A percentile compares a stretch with the other conserved stretches of the same genome.
phyloP scores from a whole-genome alignment of 2,329 filamentous ascomycete species.

The Pyricularia sp. region DNA sequence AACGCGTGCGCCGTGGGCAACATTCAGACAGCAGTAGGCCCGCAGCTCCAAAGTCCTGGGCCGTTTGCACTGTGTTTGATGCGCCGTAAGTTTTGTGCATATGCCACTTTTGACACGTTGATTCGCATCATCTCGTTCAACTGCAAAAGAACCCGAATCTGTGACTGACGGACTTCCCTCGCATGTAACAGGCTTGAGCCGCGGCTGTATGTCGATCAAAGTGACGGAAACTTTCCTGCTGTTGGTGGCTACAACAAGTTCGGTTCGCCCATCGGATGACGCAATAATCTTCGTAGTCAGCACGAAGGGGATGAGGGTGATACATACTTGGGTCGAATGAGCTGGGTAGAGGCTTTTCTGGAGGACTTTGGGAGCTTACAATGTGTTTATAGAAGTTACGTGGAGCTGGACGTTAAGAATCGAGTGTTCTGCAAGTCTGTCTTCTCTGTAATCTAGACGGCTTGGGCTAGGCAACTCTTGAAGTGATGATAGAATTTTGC shows the following conservation, averaged over 20 bases:
- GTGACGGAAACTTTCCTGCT: background rate
- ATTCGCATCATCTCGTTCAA: background rate
- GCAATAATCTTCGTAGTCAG: background rate
- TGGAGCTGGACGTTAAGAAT: background rate
- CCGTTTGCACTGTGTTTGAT: background rate
- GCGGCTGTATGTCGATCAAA: background rate
- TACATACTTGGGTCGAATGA: background rate
- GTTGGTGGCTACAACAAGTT: constrained; percentile 4
- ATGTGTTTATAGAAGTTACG: background rate
- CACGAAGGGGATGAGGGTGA: background rate
- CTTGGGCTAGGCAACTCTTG: background rate
- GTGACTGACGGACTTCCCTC: background rate
- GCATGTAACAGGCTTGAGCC: background rate
- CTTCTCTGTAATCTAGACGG: background rate
- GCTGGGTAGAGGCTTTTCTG: background rate
- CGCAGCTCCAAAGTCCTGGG: background rate
- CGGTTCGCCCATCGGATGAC: background rate
- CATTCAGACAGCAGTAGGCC: background rate
- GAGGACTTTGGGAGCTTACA: background rate
- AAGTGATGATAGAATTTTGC: background rate
- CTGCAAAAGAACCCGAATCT: background rate
- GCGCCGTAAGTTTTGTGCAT: background rate
- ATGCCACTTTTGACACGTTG: background rate
- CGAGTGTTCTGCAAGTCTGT: background rate
- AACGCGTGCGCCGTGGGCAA: background rate